Percentiles rank a stretch among this genome's conserved stretches.
Evolutionary conservation across 2,329 filamentous ascomycete species (phyloP).

Genomic region (Colletotrichum sublineola): DNA sequence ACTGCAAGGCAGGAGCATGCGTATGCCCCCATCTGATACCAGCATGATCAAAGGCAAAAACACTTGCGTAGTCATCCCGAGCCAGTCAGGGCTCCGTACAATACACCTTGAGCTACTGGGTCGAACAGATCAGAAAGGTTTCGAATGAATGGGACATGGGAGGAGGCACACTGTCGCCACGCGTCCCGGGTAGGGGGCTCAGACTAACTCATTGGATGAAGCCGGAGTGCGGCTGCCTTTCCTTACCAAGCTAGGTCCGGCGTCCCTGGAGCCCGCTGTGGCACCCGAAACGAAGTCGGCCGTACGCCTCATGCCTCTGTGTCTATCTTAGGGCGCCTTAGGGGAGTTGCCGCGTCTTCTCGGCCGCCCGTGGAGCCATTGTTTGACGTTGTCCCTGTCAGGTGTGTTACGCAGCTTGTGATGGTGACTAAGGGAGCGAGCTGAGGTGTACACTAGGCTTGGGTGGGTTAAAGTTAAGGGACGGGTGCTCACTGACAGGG

Average conservation of each 20-base stretch:
- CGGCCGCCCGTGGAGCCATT: slow-evolving; percentile 7
- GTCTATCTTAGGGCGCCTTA: neutral
- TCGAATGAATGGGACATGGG: slow-evolving; percentile 37
- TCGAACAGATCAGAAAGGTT: slow-evolving; percentile 39
- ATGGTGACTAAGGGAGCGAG: neutral
- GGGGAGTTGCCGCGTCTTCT: slow-evolving; percentile 16
- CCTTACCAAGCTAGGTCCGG: slow-evolving; percentile 36
- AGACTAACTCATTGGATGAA: slow-evolving; percentile 34
- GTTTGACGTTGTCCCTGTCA: slow-evolving; percentile 15
- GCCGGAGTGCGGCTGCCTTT: slow-evolving; percentile 18
- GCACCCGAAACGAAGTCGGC: slow-evolving; percentile 23
- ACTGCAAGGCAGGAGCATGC: slow-evolving; percentile 35
- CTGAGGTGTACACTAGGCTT: slow-evolving; percentile 9
- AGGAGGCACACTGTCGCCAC: slow-evolving; percentile 42
- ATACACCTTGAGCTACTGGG: slow-evolving; percentile 26
- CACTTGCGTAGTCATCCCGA: slow-evolving; percentile 35
- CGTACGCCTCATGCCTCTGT: slow-evolving; percentile 11
- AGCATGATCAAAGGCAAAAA: slow-evolving; percentile 39
- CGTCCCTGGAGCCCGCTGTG: slow-evolving; percentile 6
- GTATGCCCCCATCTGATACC: slow-evolving; percentile 38
- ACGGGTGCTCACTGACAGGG: slow-evolving; percentile 14
- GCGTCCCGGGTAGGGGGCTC: slow-evolving; percentile 36
- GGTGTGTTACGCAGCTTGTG: slow-evolving; percentile 26
- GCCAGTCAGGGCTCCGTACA: slow-evolving; percentile 34
- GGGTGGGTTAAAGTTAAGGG: slow-evolving; percentile 27